Evolutionary conservation across 768 basidiomycete genomes (phyloP).

Genomic region (Agrocybe chaxingu): DNA sequence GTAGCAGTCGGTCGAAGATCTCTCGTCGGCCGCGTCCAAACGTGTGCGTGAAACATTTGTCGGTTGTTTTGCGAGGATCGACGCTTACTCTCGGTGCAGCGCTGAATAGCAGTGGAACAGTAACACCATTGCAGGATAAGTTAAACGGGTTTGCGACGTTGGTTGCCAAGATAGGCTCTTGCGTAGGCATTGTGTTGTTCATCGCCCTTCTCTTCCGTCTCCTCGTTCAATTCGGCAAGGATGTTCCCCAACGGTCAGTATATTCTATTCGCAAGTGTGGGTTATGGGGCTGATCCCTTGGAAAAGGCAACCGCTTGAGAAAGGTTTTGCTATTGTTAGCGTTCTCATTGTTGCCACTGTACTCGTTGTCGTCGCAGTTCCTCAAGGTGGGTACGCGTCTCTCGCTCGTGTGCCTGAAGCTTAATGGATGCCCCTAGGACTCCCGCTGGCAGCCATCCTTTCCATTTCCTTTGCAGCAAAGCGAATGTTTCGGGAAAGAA

Average conservation of each 20-base stretch:
- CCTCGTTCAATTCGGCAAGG: slow-evolving; percentile 79
- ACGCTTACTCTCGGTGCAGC: slow-evolving; percentile 44
- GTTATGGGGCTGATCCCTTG: neutral
- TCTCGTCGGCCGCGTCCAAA: slow-evolving; percentile 97
- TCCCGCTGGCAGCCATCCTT: slow-evolving; percentile 93
- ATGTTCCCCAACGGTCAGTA: slow-evolving; percentile 52
- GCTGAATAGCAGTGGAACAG: slow-evolving; percentile 79
- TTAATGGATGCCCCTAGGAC: slow-evolving; percentile 42
- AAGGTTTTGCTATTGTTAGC: slow-evolving; percentile 87
- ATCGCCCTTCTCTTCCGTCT: slow-evolving; percentile 86
- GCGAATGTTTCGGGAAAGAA: slow-evolving; percentile 94
- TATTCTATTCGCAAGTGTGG: neutral
- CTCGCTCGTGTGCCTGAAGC: neutral
- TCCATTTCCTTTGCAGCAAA: slow-evolving; percentile 97
- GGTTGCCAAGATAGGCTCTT: slow-evolving; percentile 87
- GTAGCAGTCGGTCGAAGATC: slow-evolving; percentile 89
- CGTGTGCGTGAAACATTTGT: slow-evolving; percentile 55
- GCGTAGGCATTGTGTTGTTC: slow-evolving; percentile 82
- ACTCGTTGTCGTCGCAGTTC: slow-evolving; percentile 50
- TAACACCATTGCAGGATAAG: slow-evolving; percentile 92
- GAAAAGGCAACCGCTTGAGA: slow-evolving; percentile 65
- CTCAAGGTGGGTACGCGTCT: slow-evolving; percentile 31
- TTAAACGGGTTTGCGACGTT: slow-evolving; percentile 91
- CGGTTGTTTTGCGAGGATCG: neutral
- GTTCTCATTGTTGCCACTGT: slow-evolving; percentile 95